Conservation (phyloP, 352 stramenopile species). For the Blastocystis sp. region DNA sequence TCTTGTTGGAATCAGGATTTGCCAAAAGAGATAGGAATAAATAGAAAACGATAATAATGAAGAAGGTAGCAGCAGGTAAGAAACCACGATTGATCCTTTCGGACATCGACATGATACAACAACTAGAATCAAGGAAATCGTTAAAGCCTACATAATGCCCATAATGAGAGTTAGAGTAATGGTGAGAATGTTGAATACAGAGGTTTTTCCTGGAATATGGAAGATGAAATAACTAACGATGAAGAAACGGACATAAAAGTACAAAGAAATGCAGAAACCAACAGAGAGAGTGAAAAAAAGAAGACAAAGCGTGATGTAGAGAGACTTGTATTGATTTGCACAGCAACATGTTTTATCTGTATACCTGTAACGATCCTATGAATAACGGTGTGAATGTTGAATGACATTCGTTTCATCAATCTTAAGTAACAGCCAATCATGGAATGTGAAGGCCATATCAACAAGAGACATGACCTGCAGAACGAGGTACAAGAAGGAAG, state of each 20-base stretch:
- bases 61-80: background rate
- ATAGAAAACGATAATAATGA: background rate
- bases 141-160: background rate
- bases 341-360: slow-evolving; percentile 41
- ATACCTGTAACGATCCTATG: slow-evolving; percentile 17
- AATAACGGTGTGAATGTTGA: background rate
- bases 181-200: background rate
- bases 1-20: background rate
- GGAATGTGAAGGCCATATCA: background rate
- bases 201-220: background rate
- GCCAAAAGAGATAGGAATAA: background rate
- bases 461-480: background rate
- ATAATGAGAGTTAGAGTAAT: background rate
- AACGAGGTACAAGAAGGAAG: background rate
- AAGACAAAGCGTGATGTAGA: slow-evolving; percentile 14
- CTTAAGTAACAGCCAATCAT: background rate
- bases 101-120: background rate
- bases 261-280: slow-evolving; percentile 28
- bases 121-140: background rate
- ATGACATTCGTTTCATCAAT: slow-evolving; percentile 9
- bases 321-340: background rate
- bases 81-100: slow-evolving; percentile 22
- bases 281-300: background rate
- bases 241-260: background rate
- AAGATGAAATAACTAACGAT: slow-evolving; percentile 25